Evolutionary conservation across 2,329 filamentous ascomycete species (phyloP).

Genomic region (Alternaria gansuensis): DNA sequence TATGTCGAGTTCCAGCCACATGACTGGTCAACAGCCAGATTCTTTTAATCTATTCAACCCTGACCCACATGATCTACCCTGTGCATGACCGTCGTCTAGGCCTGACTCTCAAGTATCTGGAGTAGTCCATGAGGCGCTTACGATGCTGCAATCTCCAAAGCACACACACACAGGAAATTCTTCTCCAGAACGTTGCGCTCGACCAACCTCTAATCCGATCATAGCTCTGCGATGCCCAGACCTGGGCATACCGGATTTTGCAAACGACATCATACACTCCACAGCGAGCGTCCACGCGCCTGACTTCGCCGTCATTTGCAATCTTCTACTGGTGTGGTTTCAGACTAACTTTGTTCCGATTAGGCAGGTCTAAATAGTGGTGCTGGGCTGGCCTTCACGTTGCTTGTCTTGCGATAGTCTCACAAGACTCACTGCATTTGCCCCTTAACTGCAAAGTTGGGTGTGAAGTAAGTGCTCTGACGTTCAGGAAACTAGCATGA

Average conservation of each 20-base stretch:
- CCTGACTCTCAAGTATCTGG: constrained; percentile 23
- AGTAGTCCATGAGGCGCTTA: constrained; percentile 15
- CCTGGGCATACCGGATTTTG: constrained; percentile 15
- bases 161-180: constrained; percentile 27
- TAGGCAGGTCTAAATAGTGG: constrained; percentile 24
- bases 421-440: constrained; percentile 32
- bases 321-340: constrained; percentile 8
- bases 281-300: constrained; percentile 8
- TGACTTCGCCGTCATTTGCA: constrained; percentile 7
- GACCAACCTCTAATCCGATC: constrained; percentile 25
- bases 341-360: constrained; percentile 16
- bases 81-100: constrained; percentile 24
- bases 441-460: constrained; percentile 3
- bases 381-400: constrained; percentile 10
- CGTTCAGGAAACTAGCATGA: constrained; percentile 26
- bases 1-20: constrained; percentile 22
- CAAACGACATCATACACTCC: constrained; percentile 8
- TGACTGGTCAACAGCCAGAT: constrained; percentile 34
- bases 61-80: constrained; percentile 35
- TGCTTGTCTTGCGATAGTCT: constrained; percentile 31
- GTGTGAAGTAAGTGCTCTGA: constrained; percentile 21
- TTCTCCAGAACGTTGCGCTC: constrained; percentile 26
- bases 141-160: constrained; percentile 32
- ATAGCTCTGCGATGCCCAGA: constrained; percentile 12
- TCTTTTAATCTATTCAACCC: constrained; percentile 33